Evolutionary conservation across 306 rosid genomes (phyloP).

Genomic region (Trichosanthes cucumerina): DNA sequence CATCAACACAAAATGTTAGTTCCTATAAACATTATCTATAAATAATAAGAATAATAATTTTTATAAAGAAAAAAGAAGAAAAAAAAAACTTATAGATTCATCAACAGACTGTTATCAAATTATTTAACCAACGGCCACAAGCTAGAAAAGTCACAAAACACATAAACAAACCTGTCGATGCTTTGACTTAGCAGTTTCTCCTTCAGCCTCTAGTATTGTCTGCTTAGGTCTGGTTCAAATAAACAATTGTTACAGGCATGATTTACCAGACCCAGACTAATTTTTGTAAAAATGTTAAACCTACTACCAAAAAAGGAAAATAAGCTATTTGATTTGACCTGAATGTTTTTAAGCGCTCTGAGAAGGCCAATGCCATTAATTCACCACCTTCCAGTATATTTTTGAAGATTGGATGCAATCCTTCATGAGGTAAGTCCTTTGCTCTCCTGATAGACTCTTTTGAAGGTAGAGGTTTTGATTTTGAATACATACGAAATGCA

Average conservation of each 20-base stretch:
- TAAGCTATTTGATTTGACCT: constrained; percentile 30
- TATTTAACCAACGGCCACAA: not conserved
- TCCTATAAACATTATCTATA: not conserved
- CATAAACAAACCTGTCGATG: constrained; percentile 30
- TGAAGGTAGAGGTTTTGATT: constrained; percentile 78
- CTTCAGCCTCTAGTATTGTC: constrained; percentile 90
- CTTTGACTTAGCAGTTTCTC: constrained; percentile 74
- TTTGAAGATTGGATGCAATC: constrained; percentile 81
- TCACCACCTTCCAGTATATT: constrained; percentile 70
- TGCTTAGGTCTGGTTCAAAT: constrained; percentile 70
- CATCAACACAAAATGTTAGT: not conserved
- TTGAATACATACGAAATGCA: constrained; percentile 71
- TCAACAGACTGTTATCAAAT: not conserved
- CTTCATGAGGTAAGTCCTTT: constrained; percentile 67
- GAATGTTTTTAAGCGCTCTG: constrained; percentile 85
- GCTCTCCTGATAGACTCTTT: constrained; percentile 81
- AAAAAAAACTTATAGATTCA: not conserved
- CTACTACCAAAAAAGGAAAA: not conserved
- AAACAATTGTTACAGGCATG: not conserved
- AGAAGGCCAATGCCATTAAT: constrained; percentile 84
- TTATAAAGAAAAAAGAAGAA: not conserved
- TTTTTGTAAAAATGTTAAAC: not conserved
- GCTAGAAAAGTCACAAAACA: not conserved
- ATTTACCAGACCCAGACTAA: not conserved
- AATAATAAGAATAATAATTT: not conserved